Base-by-base conservation (phyloP, 78 protist genomes). In the Dictyostelium brefeldianum region DNA sequence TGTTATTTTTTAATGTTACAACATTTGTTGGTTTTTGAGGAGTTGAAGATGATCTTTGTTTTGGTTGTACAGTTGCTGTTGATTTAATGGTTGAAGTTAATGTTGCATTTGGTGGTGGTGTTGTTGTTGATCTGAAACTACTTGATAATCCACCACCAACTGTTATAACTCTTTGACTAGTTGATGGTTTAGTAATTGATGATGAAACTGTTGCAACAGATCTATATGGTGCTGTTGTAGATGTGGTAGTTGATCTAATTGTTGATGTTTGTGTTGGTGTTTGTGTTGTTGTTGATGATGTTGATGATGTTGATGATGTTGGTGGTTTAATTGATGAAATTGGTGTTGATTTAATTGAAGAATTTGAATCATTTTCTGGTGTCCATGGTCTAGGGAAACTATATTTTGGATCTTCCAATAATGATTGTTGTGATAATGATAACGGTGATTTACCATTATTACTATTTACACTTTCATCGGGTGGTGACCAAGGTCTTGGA, bases 321-420 rank as follows among this genome's bases (percentile, higher is more conserved):
- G 84, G 71, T 80, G 69, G 11, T 5, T 9, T 5, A 51, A 65
- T 48, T 22, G 25, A 4, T 18, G 54, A 0, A 4, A 47, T 12
- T 64, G 89, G 18, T 25, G 27, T 36, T 43, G 73, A 53, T 20
- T 41, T 14, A 22, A 48, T n/a, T 17, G 14, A 50, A 47, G 50
- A 51, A 46, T 14, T 59, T 67, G 77, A 17, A 71, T 84, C 82
- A 41, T n/a, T 41, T 14, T 87, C 92, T 47, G 92, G 92, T 27
- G 50, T 64, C 53, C 62, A 87, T 56, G 92, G 92, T 77, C 92
- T 56, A 62, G 92, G 92, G 67, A 87, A 87, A 64, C 84, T 77
- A 64, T 77, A 87, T 57, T 87, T 81, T 31, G 92, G 69, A 8
- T 54, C 65, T 20, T 62, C 73, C 17, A 87, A 10, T 50, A 87